Evolutionary conservation across 2,329 filamentous ascomycete species (phyloP).

Genomic region (Dothistroma septosporum): DNA sequence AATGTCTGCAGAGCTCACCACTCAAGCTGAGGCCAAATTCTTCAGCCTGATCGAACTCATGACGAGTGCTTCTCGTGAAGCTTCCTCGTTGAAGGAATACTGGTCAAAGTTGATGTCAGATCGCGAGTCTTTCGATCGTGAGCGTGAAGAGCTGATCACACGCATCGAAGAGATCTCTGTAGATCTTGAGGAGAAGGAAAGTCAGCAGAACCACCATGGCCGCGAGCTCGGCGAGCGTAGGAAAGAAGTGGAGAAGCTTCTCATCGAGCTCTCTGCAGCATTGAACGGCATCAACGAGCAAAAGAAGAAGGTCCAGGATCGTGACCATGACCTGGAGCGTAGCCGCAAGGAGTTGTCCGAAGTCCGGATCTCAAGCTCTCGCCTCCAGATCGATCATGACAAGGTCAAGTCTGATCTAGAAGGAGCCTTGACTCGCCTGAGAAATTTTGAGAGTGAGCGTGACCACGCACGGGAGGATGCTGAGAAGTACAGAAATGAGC

Average conservation of each 20-base stretch:
- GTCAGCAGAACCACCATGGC: slow-evolving; percentile 24
- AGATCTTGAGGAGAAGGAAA: slow-evolving; percentile 26
- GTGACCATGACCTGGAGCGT: slow-evolving; percentile 29
- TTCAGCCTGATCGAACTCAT: slow-evolving; percentile 33
- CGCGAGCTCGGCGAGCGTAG: slow-evolving; percentile 27
- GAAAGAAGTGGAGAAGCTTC: slow-evolving; percentile 32
- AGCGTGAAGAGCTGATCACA: slow-evolving; percentile 29
- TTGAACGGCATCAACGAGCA: slow-evolving; percentile 24
- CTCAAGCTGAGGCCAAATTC: slow-evolving; percentile 33
- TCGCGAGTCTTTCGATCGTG: slow-evolving; percentile 28
- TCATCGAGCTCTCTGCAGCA: slow-evolving; percentile 28
- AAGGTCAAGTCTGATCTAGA: slow-evolving; percentile 27
- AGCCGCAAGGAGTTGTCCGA: slow-evolving; percentile 25
- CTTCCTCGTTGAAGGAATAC: slow-evolving; percentile 30
- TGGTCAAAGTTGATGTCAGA: slow-evolving; percentile 31
- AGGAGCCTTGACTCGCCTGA: slow-evolving; percentile 19
- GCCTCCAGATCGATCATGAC: slow-evolving; percentile 27
- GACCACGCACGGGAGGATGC: slow-evolving; percentile 27
- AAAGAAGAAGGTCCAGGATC: slow-evolving; percentile 29
- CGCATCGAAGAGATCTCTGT: slow-evolving; percentile 30
- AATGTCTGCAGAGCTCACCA: slow-evolving; percentile 29
- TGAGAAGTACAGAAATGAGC: slow-evolving; percentile 28
- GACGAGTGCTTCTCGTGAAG: slow-evolving; percentile 30
- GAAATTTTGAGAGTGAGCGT: slow-evolving; percentile 25
- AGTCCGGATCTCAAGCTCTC: slow-evolving; percentile 20